Evolutionary conservation across 352 stramenopile species (phyloP), one percentile per base, ranked within the genome.

Genomic region (Plasmopara viticola): DNA sequence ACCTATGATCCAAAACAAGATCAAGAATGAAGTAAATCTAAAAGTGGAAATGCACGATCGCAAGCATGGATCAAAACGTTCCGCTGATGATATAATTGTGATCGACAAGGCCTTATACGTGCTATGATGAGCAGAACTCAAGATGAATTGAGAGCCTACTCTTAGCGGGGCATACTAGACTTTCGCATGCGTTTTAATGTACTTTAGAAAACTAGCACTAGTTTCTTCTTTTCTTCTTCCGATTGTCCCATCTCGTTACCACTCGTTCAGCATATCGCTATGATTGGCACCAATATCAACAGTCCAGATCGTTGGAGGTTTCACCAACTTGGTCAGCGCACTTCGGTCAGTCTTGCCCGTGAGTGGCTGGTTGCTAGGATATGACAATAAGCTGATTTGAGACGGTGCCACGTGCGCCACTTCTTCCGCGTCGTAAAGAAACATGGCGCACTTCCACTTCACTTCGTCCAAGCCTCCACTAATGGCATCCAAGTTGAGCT

Each of bases 391-490:
- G n/a, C 69, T 71, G 60, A 90, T 93, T 60, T 93, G 83, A 1
- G 83, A 82, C 31, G 83, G 83, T 4, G 83, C 83, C 5, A 90
- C 67, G 29, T 86, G 76, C 0, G 83, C 59, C 13, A 93, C 83
- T 57, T 90, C 83, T 25, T 93, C 83, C 9, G 84, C 68, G 38
- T 93, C 83, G 51, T 90, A 93, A 37, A 93, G 43, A 50, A 89
- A 93, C 42, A 86, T 65, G 9, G 83, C 83, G 35, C 83, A 93
- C 45, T 87, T 87, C 83, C 83, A 93, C 58, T 93, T 93, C 30
- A 90, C 76, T 65, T 93, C 74, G 57, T 93, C 83, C 17, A 93
- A 68, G 7, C 83, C 83, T 35, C 83, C 83, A 50, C 64, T 90
- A 62, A 93, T 93, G 28, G 71, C 68, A 42, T 93, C 83, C 64